Base-by-base conservation (phyloP, 2,329 filamentous ascomycete species). In the Penicillium glabrum region DNA sequence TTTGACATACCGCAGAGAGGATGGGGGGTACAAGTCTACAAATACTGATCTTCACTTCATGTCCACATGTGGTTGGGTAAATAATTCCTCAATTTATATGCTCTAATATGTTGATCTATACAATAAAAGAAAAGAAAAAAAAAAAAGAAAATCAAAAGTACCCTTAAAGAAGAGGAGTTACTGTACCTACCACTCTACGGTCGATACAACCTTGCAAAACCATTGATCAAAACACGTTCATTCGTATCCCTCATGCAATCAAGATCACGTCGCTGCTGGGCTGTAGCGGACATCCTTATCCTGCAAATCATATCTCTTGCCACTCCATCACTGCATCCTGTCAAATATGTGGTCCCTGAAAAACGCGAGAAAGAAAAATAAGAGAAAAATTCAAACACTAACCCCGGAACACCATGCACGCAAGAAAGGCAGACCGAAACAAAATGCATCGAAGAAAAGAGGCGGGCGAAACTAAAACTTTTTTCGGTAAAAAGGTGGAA, bases 341-440 rank as follows among this genome's bases (percentile, higher is more conserved):
- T 54, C 59, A 53, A 45, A 51, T 51, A 53, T 45, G 29, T 43
- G 37, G 43, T 50, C 26, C 26, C 47, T 26, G 46, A 54, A 44
- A 50, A 50, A 46, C 46, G 31, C 9, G 52, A 61, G 53, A 55
- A 61, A 50, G 45, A 23, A 54, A 57, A 60, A 53, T 54, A 55
- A 57, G 57, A 51, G 45, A 53, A 56, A 59, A 59, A 58, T 49
- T 61, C 51, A 41, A 50, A 48, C 61, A 53, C 53, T 58, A 57
- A 55, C 59, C 51, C 62, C 49, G 21, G 43, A 63, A 67, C 67
- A 57, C 67, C 67, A 67, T 68, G 65, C 65, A 64, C 49, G 47
- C 39, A 48, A 56, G 57, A 26, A 50, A 62, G 49, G 45, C 51
- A 27, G 41, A 44, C 27, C 59, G 39, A 46, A 60, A 49, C 57